Conservation (phyloP, 441 rosid species). For the Raphanus hybrid region DNA sequence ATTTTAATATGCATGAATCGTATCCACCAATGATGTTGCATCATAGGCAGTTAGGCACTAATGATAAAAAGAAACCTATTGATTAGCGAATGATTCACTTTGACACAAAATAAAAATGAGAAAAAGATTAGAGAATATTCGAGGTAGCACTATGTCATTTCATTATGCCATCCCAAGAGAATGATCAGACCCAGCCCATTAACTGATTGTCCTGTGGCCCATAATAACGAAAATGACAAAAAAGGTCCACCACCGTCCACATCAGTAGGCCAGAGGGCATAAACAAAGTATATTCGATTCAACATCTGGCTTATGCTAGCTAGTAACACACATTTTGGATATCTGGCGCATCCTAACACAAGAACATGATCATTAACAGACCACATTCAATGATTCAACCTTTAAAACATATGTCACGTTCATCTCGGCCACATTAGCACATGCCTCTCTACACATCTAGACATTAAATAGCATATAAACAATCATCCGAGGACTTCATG, state of each 20-base stretch:
- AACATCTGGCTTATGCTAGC: conserved; percentile 4
- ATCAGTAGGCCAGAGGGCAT: neutral
- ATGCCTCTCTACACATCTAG: neutral
- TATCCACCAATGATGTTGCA: no score
- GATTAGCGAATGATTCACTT: neutral
- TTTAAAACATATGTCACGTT: neutral
- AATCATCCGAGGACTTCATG: conserved; percentile 2
- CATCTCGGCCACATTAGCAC: neutral
- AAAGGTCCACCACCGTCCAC: neutral
- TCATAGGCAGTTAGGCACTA: no score
- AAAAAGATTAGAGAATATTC: neutral
- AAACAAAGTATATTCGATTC: neutral
- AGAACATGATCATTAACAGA: neutral
- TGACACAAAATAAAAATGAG: neutral
- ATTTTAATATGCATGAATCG: no score
- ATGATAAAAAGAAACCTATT: no score
- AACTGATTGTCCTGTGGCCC: neutral
- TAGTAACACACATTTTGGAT: neutral
- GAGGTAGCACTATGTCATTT: neutral
- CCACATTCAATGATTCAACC: neutral
- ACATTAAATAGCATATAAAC: neutral
- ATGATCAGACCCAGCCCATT: neutral
- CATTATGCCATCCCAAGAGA: neutral
- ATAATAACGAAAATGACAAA: neutral
- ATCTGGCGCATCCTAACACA: neutral